Conservation (phyloP, 805 yeast genomes). For the Candida fluviatilis region DNA sequence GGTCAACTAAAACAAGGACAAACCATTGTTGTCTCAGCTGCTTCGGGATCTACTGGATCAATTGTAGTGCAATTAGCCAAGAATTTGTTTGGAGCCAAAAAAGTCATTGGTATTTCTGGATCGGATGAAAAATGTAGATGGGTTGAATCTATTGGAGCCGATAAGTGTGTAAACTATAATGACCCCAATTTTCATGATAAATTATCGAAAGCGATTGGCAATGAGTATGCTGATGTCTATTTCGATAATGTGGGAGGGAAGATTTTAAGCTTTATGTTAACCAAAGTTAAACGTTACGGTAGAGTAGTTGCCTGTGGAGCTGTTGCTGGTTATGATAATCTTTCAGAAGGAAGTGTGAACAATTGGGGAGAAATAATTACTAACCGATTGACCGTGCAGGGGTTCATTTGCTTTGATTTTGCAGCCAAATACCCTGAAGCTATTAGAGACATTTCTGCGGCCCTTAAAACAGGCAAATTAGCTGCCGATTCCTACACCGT, state of each 20-base stretch:
- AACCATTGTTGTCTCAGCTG: conserved; percentile 53
- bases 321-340: conserved; percentile 53
- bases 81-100: conserved; percentile 46
- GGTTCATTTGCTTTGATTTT: conserved; percentile 50
- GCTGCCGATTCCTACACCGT: conserved; percentile 32
- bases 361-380: conserved; percentile 43
- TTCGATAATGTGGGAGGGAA: conserved; percentile 67
- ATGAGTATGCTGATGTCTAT: conserved; percentile 48
- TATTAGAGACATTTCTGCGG: conserved; percentile 26
- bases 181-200: conserved; percentile 25
- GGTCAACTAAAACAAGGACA: conserved; percentile 34
- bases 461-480: conserved; percentile 38
- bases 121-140: conserved; percentile 49
- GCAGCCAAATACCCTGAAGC: conserved; percentile 34
- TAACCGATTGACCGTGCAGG: conserved; percentile 49
- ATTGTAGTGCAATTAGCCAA: conserved; percentile 55
- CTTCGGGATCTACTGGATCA: conserved; percentile 74
- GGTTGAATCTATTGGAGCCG: conserved; percentile 53
- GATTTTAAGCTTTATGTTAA: conserved; percentile 43
- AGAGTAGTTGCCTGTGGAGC: conserved; percentile 59
- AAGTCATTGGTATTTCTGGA: conserved; percentile 62
- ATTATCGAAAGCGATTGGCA: conserved; percentile 32
- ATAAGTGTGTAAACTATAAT: conserved; percentile 50
- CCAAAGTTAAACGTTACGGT: conserved; percentile 36
- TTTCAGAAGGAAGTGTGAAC: conserved; percentile 28